These are phyloP conservation scores for Phytophthora sp. DNA, from an alignment of 352 stramenopile species.

Conservation along the genomic window DNA sequence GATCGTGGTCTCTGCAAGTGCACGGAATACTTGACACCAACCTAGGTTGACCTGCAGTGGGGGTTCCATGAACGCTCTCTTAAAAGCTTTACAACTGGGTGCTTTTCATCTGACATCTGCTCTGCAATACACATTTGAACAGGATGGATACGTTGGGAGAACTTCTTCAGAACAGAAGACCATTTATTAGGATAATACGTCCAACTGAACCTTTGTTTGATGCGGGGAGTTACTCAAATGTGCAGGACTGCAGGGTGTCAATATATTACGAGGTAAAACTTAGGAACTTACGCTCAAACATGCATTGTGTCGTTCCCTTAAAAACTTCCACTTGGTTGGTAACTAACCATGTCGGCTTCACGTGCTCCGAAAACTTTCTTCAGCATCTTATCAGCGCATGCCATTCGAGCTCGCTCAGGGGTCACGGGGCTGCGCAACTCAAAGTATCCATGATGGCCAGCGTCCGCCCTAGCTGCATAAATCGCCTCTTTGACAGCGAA, in stretches of 20 bases:
- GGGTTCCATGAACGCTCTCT: neutral
- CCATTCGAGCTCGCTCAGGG: slow-evolving; percentile 85
- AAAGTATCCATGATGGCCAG: slow-evolving; percentile 67
- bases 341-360: slow-evolving; percentile 61
- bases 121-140: slow-evolving; percentile 14
- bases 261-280: slow-evolving; percentile 21
- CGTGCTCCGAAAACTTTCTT: slow-evolving; percentile 73
- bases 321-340: slow-evolving; percentile 73
- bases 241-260: slow-evolving; percentile 4
- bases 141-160: neutral
- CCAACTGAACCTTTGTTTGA: too few species aligned
- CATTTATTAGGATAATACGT: slow-evolving; percentile 21
- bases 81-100: neutral
- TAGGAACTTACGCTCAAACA: slow-evolving; percentile 16
- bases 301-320: slow-evolving; percentile 29
- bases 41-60: slow-evolving; percentile 26
- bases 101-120: slow-evolving; percentile 1
- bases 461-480: slow-evolving; percentile 77
- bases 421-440: slow-evolving; percentile 82
- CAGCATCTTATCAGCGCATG: slow-evolving; percentile 69
- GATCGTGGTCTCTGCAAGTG: slow-evolving; percentile 86
- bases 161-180: neutral
- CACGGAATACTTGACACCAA: slow-evolving; percentile 71
- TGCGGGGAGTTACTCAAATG: too few species aligned
- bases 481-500: slow-evolving; percentile 97